Base-by-base conservation (phyloP, 2,329 filamentous ascomycete genomes). In the Pezicula carpinea region DNA sequence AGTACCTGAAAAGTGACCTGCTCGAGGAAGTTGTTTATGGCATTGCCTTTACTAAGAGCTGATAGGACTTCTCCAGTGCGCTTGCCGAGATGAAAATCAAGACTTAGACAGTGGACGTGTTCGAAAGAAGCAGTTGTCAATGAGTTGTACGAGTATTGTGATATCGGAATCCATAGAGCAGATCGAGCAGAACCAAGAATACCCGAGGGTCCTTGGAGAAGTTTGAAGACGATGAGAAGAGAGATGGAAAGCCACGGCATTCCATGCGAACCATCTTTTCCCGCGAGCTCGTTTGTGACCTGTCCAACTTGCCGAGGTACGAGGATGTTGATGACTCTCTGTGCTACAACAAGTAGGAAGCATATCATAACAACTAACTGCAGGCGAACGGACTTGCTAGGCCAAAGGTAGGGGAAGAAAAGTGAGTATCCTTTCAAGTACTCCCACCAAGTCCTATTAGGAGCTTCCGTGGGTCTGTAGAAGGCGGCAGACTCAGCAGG, bases 321-420 rank as follows among this genome's bases (percentile, higher is more conserved):
- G 49, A 90, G 67, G 15, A 96, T 77, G 62, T 97, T 96, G 65
- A 99, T 80, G 41, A 83, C 73, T 52, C 93, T 84, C 70, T 96
- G 91, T 10, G 86, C 60, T 39, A 93, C 67, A 46, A 97, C 82
- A 40, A 99, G 76, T 31, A 81, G 44, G 61, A 97, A 91, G 68
- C 93, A 97, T 40, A 90, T 59, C 17, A 95, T 65, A 17, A 96
- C 89, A 46, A 91, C 77, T 19, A 89, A 55, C 69, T 96, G 85
- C 46, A 99, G 74, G 53, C 74, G 36, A 32, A 75, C 70, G 43
- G 89, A 83, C 61, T 92, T 92, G 59, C 83, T 86, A 1, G 93
- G 93, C 93, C 93, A 99, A 49, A 97, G 80, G 63, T 97, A 99
- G 0, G 91, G 92, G 64, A 97, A 95, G 69, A 99, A 96, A 43